A percentile compares a stretch with the other conserved stretches of the same genome.
Conservation (phyloP, 768 basidiomycete genomes). For the Cubamyces lactineus region DNA sequence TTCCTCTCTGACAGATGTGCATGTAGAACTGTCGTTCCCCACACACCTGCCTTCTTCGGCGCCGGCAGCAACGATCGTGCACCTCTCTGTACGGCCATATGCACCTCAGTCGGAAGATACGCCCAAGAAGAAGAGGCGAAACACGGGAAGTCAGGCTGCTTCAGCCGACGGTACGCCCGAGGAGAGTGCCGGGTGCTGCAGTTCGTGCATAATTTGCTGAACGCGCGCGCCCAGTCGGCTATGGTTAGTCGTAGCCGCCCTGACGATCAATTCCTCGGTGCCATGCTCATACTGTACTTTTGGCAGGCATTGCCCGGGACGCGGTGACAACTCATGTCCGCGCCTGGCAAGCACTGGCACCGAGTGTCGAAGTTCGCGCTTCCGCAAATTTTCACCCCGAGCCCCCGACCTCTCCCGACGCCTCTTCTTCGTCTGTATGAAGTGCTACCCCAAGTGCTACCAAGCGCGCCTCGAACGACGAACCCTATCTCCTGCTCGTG, state of each 20-base stretch:
- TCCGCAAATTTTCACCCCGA: neutral
- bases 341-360: neutral
- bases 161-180: slow-evolving; percentile 28
- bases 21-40: slow-evolving; percentile 37
- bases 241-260: neutral
- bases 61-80: slow-evolving; percentile 63
- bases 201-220: slow-evolving; percentile 45
- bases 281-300: neutral
- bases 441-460: neutral
- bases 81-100: slow-evolving; percentile 70
- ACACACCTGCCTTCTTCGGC: slow-evolving; percentile 36
- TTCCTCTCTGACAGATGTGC: neutral
- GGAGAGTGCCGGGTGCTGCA: slow-evolving; percentile 39
- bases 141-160: slow-evolving; percentile 25
- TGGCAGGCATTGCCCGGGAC: neutral
- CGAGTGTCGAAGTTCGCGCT: neutral
- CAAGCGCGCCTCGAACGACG: neutral
- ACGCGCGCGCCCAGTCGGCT: neutral
- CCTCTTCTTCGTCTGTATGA: neutral
- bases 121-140: slow-evolving; percentile 52
- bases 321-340: neutral
- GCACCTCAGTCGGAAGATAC: slow-evolving; percentile 54
- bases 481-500: neutral
- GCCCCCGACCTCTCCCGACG: neutral
- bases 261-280: neutral